Conservation (phyloP, 257 asterid genomes). For the Hygrophila difformis region DNA sequence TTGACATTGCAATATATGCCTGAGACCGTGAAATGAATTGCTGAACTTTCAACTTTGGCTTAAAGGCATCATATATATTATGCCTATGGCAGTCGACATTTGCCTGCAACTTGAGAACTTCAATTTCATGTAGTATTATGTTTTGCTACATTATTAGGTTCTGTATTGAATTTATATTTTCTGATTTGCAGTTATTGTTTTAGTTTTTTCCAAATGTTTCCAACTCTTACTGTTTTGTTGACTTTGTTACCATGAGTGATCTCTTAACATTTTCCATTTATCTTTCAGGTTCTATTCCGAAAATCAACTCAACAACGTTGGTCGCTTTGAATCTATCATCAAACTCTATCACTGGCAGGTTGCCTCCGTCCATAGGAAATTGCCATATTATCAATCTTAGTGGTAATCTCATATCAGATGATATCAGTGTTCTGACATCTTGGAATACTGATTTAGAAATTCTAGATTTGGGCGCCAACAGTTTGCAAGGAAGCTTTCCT, state of each 20-base stretch:
- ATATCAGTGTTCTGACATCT: slow-evolving; percentile 28
- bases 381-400: slow-evolving; percentile 53
- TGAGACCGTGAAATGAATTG: too few relatives aligned
- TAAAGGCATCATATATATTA: neutral
- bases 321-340: slow-evolving; percentile 51
- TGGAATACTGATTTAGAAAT: slow-evolving; percentile 56
- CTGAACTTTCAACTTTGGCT: neutral
- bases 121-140: neutral
- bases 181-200: too few relatives aligned
- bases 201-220: neutral
- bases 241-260: slow-evolving; percentile 7
- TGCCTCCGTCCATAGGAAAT: slow-evolving; percentile 58
- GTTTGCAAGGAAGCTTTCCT: slow-evolving; percentile 53
- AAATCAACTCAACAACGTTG: slow-evolving; percentile 54
- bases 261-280: slow-evolving; percentile 15
- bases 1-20: too few relatives aligned
- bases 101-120: neutral
- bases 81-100: neutral
- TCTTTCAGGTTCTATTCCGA: slow-evolving; percentile 48
- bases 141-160: too few relatives aligned
- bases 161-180: too few relatives aligned
- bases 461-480: slow-evolving; percentile 64
- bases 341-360: slow-evolving; percentile 44
- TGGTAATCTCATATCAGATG: slow-evolving; percentile 41
- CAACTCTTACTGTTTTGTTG: too few relatives aligned